These are phyloP conservation scores for Eutrema japonicum DNA, from an alignment of 345 rosid species.

Conservation along the genomic window DNA sequence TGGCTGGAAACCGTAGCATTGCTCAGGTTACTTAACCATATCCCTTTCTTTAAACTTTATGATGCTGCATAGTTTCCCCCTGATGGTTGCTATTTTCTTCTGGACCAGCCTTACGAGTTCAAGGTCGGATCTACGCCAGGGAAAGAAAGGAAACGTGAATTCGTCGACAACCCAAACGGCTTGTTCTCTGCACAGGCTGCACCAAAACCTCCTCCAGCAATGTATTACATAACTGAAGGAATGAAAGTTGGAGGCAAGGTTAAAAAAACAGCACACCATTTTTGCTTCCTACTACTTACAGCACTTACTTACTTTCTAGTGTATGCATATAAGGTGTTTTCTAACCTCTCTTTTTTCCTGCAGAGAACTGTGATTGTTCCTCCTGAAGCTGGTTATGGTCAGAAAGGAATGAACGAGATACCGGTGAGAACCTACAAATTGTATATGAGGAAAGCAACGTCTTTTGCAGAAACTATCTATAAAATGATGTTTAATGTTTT, in stretches of 20 bases:
- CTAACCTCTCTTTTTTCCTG: constrained; percentile 5
- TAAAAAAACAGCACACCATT: neutral
- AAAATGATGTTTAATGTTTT: neutral
- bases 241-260: constrained; percentile 98
- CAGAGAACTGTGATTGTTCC: constrained; percentile 90
- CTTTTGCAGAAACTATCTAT: neutral
- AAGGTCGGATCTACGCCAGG: constrained; percentile 87
- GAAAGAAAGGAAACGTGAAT: constrained; percentile 84
- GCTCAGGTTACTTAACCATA: constrained; percentile 60
- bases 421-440: constrained; percentile 61
- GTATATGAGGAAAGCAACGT: constrained; percentile 44
- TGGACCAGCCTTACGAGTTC: constrained; percentile 77
- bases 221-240: constrained; percentile 77
- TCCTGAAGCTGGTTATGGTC: constrained; percentile 83
- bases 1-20: constrained; percentile 88
- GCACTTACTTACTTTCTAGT: neutral
- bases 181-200: constrained; percentile 94
- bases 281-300: neutral
- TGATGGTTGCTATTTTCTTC: constrained; percentile 21
- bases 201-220: constrained; percentile 94
- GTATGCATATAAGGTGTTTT: neutral
- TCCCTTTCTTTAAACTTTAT: neutral
- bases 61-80: neutral
- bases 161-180: constrained; percentile 91
- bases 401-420: constrained; percentile 90